Base-by-base conservation (phyloP, 192 early-diverging fungal species). In the Rhizoclosmatium globosum region DNA sequence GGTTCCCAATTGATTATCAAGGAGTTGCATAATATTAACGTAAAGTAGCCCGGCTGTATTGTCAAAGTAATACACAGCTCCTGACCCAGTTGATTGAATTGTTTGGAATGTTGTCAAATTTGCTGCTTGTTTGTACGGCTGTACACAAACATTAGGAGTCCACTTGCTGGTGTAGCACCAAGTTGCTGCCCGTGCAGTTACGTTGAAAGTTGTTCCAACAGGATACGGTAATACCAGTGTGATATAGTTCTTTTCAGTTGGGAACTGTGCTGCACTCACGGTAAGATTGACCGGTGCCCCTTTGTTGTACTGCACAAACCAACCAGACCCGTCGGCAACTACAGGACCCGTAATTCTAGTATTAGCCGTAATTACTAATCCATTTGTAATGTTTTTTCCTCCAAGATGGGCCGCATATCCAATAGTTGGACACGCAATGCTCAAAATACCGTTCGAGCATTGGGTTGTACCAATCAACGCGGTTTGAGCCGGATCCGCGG, bases 161-260 rank as follows among this genome's bases (percentile, higher is more conserved):
- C 61, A 47, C 13, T 38, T 60, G 31, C 43, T 48, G 2, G 74
- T 39, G n/a, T 59, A 58, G 76, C 78, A 79, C 53, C 75, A 77
- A 15, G 77, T 23, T 43, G 78, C 69, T n/a, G 78, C 79, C n/a
- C 82, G 43, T 17, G 64, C 74, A 2, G 38, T 53, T 13, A 81
- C 79, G 15, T 31, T 58, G 45, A 81, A 81, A 17, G 46, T 45
- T 19, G 79, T 81, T 11, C 68, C 68, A 38, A 64, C 4, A 43
- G 79, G 79, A 64, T 81, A 81, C 9, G 58, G 79, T 21, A 81
- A 13, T 47, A 64, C 79, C 57, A 81, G 58, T 15, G 41, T 48
- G 23, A 80, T 38, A 6, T 21, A 74, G 38, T 23, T 81, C 39
- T 17, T 46, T 44, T 69, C 47, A 43, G 42, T n/a, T 43, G 45